Evolutionary conservation across 345 rosid genomes (phyloP).

Genomic region (Pugionium cornutum): DNA sequence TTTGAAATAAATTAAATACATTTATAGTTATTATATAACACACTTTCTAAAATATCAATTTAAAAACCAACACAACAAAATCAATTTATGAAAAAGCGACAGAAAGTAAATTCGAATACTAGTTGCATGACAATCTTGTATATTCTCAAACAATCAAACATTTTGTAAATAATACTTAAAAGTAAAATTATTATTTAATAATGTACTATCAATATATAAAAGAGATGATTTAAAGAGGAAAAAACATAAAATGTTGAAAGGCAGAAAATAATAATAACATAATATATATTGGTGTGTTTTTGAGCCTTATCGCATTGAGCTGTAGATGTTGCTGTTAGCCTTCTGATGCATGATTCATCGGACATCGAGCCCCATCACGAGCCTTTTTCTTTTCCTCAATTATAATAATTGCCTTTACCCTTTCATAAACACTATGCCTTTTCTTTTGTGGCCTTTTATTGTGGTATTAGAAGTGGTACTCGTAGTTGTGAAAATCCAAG

Average conservation of each 20-base stretch:
- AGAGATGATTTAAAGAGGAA: too few species aligned
- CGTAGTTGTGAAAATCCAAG: slow-evolving; percentile 3
- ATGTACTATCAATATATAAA: too few species aligned
- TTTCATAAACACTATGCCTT: not conserved
- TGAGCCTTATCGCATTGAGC: slow-evolving; percentile 49
- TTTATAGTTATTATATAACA: too few species aligned
- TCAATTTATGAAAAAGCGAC: not conserved
- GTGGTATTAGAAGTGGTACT: slow-evolving; percentile 30
- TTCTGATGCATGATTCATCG: slow-evolving; percentile 44
- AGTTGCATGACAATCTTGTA: slow-evolving; percentile 16
- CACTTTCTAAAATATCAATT: not conserved
- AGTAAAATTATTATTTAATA: too few species aligned
- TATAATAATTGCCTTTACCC: not conserved
- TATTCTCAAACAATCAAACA: not conserved
- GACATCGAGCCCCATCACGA: slow-evolving; percentile 59
- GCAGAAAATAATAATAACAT: too few species aligned
- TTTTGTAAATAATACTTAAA: too few species aligned
- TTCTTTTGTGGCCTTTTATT: too few species aligned
- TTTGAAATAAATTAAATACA: too few species aligned
- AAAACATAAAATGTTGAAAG: too few species aligned
- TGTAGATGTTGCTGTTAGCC: slow-evolving; percentile 39
- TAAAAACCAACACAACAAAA: not conserved
- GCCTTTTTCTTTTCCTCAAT: slow-evolving; percentile 26
- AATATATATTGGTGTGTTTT: not conserved
- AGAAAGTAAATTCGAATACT: slow-evolving; percentile 20